phyloP scores from a whole-genome alignment of 2,329 filamentous ascomycete genomes.

The Trichoderma endophyticum region DNA sequence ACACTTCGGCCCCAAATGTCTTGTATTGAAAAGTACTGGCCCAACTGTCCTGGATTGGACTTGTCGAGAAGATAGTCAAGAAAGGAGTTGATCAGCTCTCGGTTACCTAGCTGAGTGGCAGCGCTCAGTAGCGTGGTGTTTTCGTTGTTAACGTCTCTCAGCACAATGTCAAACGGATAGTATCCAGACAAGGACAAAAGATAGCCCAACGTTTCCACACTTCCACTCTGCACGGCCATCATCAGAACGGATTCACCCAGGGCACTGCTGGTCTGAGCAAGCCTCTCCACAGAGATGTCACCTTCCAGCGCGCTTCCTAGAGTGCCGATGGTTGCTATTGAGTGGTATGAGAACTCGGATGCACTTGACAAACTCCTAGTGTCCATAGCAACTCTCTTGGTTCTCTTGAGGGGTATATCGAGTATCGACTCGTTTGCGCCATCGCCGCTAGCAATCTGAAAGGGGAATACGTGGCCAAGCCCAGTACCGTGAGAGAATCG shows the following conservation, averaged over 20 bases:
- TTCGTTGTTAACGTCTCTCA: slow-evolving; percentile 85
- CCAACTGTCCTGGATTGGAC: slow-evolving; percentile 54
- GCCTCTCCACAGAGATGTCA: slow-evolving; percentile 77
- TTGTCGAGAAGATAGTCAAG: slow-evolving; percentile 65
- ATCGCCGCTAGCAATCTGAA: slow-evolving; percentile 56
- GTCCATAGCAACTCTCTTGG: slow-evolving; percentile 86
- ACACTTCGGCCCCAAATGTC: slow-evolving; percentile 84
- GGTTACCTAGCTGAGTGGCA: slow-evolving; percentile 80
- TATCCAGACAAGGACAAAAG: slow-evolving; percentile 73
- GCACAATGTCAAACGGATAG: slow-evolving; percentile 66
- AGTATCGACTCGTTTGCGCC: slow-evolving; percentile 32
- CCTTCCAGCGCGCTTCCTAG: slow-evolving; percentile 72
- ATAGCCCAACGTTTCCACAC: slow-evolving; percentile 71
- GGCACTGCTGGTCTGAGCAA: slow-evolving; percentile 67
- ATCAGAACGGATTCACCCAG: slow-evolving; percentile 81
- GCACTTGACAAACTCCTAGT: slow-evolving; percentile 82
- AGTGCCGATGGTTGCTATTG: slow-evolving; percentile 74
- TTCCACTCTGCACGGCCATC: slow-evolving; percentile 77
- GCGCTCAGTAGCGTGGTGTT: slow-evolving; percentile 86
- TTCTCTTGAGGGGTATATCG: slow-evolving; percentile 44
- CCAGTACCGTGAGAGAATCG: slow-evolving; percentile 55
- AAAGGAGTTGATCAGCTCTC: slow-evolving; percentile 70
- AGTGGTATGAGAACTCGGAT: slow-evolving; percentile 80
- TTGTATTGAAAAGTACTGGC: slow-evolving; percentile 68
- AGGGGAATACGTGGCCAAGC: slow-evolving; percentile 87